phyloP scores from a whole-genome alignment of 768 basidiomycete genomes.

The Leccinum variicolor region DNA sequence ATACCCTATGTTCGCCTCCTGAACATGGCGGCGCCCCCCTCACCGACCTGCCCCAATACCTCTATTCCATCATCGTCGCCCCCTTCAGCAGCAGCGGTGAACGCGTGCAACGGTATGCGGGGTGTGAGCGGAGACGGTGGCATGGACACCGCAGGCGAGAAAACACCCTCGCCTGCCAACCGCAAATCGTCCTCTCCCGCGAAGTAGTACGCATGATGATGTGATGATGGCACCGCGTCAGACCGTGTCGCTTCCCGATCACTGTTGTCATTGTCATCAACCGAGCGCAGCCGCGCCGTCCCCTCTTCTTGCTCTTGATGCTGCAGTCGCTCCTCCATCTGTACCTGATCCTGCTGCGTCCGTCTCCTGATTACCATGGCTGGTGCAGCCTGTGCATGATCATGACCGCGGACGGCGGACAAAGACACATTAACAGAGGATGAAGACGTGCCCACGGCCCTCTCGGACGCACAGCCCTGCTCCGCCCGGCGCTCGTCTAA shows the following conservation, averaged over 20 bases:
- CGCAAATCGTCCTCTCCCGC: conserved; percentile 47
- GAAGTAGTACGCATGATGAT: conserved; percentile 46
- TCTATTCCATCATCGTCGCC: conserved; percentile 5
- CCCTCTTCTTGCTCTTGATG: neutral
- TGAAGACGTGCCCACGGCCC: neutral
- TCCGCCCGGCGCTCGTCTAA: neutral
- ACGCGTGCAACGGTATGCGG: conserved; percentile 30
- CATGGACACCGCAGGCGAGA: conserved; percentile 66
- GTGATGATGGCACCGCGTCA: conserved; percentile 20
- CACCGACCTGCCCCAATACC: neutral
- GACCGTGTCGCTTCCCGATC: neutral
- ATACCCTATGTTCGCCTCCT: conserved; percentile 19
- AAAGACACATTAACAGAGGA: neutral
- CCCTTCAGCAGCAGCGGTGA: neutral
- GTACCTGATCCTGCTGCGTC: neutral
- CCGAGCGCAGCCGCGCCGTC: neutral
- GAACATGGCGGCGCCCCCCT: conserved; percentile 12
- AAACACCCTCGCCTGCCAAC: conserved; percentile 68
- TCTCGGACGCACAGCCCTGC: neutral
- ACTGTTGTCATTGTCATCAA: neutral
- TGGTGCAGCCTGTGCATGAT: neutral
- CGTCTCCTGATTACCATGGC: neutral
- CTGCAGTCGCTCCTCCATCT: neutral
- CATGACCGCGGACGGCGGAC: neutral
- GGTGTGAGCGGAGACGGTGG: conserved; percentile 62